Base-by-base conservation (phyloP, 2,329 filamentous ascomycete species). In the Alternaria gaisen region DNA sequence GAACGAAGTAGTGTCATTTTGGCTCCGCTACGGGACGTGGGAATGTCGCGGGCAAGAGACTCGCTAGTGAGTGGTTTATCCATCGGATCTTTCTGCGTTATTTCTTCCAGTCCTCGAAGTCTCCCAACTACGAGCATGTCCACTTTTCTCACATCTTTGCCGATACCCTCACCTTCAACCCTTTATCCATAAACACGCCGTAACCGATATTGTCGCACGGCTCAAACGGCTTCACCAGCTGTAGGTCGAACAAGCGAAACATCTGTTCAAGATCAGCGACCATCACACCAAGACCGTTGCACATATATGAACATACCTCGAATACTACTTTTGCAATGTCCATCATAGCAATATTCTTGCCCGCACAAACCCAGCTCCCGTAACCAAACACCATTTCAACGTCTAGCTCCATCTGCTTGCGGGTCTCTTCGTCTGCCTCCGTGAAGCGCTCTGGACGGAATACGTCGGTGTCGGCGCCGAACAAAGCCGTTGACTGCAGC, bases 381-480 rank as follows among this genome's bases (percentile, higher is more conserved):
- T 40, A 41, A 5, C 53, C 53, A 48, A 56, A 56, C 4, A 24
- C 14, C 22, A 56, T 22, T 1, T 56, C 53, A 1, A 48, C 53
- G 9, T 48, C 22, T 11, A 16, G n/a, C 24, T 48, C 43, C 43
- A 56, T 56, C 26, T 48, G 12, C 18, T 7, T 47, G 20, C 53
- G 43, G 7, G 16, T 32, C 22, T 36, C 34, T 22, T 28, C n/a
- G n/a, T 32, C 53, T 9, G 9, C 30, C 10, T 38, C 32, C 43
- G 47, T 36, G 43, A 56, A 56, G 16, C 53, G 43, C 22, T 56
- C 53, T 30, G 53, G 53, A 40, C 43, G 34, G 34, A 40, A 56
- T 8, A 56, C 43, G 24, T 18, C 32, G 8, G 43, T 34, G 6
- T 56, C 53, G 22, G 8, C 32, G 22, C 53, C 53, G 34, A 56